A percentile compares a stretch with the other conserved stretches of the same genome.
Evolutionary conservation across 495 filamentous ascomycete species (phyloP).

Genomic region (Chaetomium tenue): DNA sequence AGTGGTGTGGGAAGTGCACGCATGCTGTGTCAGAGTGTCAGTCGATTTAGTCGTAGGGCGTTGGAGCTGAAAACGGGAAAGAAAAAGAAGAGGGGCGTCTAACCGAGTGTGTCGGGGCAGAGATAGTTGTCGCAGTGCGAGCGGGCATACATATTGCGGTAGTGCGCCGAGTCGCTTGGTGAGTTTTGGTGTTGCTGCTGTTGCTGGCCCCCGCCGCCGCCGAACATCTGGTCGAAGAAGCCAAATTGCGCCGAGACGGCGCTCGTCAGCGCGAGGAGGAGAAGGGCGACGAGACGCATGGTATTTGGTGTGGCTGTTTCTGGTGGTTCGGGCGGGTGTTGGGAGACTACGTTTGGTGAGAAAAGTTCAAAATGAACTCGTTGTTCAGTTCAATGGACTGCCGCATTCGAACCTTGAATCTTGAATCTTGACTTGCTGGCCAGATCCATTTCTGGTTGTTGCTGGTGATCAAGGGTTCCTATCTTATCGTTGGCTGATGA

Average conservation of each 20-base stretch:
- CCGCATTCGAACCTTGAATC: neutral
- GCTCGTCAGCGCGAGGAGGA: slow-evolving; percentile 36
- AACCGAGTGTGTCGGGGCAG: slow-evolving; percentile 79
- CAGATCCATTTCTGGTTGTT: neutral
- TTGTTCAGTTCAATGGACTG: neutral
- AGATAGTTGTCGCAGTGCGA: slow-evolving; percentile 83
- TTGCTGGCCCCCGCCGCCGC: slow-evolving; percentile 46
- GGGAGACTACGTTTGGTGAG: neutral
- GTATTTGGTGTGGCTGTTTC: neutral
- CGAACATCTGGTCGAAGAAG: slow-evolving; percentile 81
- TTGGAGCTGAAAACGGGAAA: neutral
- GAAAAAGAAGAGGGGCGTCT: slow-evolving; percentile 4
- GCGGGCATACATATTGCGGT: slow-evolving; percentile 66
- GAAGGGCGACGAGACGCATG: slow-evolving; percentile 38
- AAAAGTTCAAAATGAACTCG: no score
- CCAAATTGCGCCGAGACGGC: slow-evolving; percentile 64
- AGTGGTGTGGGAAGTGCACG: slow-evolving; percentile 91
- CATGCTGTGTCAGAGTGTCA: slow-evolving; percentile 52
- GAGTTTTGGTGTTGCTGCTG: slow-evolving; percentile 69
- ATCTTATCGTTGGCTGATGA: slow-evolving; percentile 40
- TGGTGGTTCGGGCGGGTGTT: neutral
- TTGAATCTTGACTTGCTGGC: slow-evolving; percentile 9
- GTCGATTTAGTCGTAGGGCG: neutral
- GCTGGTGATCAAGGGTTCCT: slow-evolving; percentile 12
- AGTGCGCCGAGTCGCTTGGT: slow-evolving; percentile 72